Base-by-base conservation (phyloP, 2,329 filamentous ascomycete species). In the Epichloe elymi region DNA sequence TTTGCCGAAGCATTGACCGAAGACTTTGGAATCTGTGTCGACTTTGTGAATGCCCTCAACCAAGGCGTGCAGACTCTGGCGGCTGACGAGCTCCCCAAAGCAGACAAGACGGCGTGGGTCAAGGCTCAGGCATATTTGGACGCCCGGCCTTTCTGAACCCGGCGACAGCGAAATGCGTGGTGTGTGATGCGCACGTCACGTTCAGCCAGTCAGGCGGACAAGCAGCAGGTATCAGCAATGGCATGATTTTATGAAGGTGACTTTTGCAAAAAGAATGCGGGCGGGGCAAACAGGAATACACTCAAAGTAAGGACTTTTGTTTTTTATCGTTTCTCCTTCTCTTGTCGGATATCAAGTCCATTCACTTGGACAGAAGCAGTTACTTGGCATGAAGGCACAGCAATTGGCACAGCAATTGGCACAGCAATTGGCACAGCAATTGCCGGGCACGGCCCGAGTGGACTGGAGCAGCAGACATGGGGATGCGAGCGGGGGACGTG, bases 1-100 rank as follows among this genome's bases (percentile, higher is more conserved):
- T 76, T 72, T 58, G 78, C 79, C 11, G 72, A 75, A 39, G 67
- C 79, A 44, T 74, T 83, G 54, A 65, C 65, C n/a, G 78, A 81
- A 45, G 81, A 85, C 61, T 67, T 85, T 23, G 71, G 75, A 10
- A 71, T 79, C 23, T 74, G 73, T 41, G 76, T 74, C 55, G 70
- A 70, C 36, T 81, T 84, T 60, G 76, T 83, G 56, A 70, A 74
- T 51, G 78, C 79, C 4, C 62, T 85, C 37, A 70, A 76, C 55
- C 70, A 70, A 19, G 80, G 79, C 41, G 65, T 84, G n/a, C 73
- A 78, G 63, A 72, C 70, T 10, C 62, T 83, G 8, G 70, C 70
- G 47, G 66, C 64, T 30, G 69, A 73, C 49, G 71, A 76, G 56
- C 59, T 83, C 59, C 59, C 70, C 4, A 62, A 67, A 23, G 63